phyloP scores from a whole-genome alignment of 2,329 filamentous ascomycete species.

The Xylaria sp. region DNA sequence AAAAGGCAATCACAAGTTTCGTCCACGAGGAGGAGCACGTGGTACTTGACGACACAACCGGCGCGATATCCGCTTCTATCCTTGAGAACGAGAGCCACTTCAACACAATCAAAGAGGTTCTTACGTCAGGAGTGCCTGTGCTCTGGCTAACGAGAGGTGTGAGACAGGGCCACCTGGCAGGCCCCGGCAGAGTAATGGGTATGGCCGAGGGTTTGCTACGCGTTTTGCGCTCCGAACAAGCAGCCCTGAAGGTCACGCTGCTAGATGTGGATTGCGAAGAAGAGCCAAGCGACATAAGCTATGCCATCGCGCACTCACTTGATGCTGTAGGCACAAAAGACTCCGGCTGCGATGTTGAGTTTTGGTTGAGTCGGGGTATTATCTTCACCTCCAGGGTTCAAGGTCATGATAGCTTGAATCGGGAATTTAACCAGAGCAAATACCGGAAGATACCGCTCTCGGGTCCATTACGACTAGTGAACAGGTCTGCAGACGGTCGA shows the following conservation, averaged over 20 bases:
- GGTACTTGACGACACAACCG: slow-evolving; percentile 21
- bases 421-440: neutral
- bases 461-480: slow-evolving; percentile 4
- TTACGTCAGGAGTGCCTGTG: slow-evolving; percentile 16
- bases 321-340: slow-evolving; percentile 17
- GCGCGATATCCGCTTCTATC: slow-evolving; percentile 7
- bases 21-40: slow-evolving; percentile 7
- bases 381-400: slow-evolving; percentile 19
- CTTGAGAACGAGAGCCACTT: slow-evolving; percentile 10
- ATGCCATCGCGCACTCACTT: slow-evolving; percentile 11
- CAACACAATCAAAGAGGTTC: slow-evolving; percentile 16
- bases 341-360: slow-evolving; percentile 24
- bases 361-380: slow-evolving; percentile 23
- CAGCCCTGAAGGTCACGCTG: slow-evolving; percentile 17
- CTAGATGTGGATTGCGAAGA: slow-evolving; percentile 21
- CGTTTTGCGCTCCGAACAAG: slow-evolving; percentile 27
- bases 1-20: slow-evolving; percentile 2
- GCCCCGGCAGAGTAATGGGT: slow-evolving; percentile 5
- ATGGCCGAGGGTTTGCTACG: slow-evolving; percentile 27
- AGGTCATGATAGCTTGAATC: slow-evolving; percentile 5
- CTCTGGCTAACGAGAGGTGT: slow-evolving; percentile 25
- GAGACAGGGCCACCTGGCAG: slow-evolving; percentile 16
- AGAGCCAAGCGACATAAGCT: slow-evolving; percentile 6
- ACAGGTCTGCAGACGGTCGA: slow-evolving; percentile 6
- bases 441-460: neutral